Percentiles rank a stretch among this genome's conserved stretches.
Evolutionary conservation across 179 eudicot species (phyloP).

Genomic region (Spinacia oleracea): DNA sequence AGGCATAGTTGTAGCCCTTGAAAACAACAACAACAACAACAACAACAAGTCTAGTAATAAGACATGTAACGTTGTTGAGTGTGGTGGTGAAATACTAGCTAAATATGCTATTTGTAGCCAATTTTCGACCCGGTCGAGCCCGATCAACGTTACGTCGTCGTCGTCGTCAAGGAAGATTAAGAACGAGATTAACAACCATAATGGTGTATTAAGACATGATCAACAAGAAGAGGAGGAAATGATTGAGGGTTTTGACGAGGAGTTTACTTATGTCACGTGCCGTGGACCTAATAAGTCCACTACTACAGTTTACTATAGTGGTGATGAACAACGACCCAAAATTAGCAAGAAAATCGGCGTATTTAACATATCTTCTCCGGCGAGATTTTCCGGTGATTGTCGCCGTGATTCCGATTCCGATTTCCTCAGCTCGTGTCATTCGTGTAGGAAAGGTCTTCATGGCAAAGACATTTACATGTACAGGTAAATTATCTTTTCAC

Average conservation of each 20-base stretch:
- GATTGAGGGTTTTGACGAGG: constrained; percentile 41
- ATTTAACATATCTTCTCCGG: constrained; percentile 51
- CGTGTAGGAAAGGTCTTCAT: constrained; percentile 64
- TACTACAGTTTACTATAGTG: constrained; percentile 54
- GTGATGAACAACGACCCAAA: constrained; percentile 16
- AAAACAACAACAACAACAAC: too few species aligned
- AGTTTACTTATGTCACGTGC: constrained; percentile 57
- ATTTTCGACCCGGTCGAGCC: constrained; percentile 37
- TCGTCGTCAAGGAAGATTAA: background rate
- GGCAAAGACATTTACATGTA: constrained; percentile 89
- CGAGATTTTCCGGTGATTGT: constrained; percentile 19
- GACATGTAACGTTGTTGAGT: background rate
- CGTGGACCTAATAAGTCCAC: constrained; percentile 50
- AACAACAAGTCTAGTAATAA: constrained; percentile 28
- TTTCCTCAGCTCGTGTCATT: constrained; percentile 62
- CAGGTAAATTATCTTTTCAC: constrained; percentile 43
- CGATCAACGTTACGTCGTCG: constrained; percentile 26
- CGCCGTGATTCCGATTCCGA: constrained; percentile 29
- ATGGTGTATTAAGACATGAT: background rate
- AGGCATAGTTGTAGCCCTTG: constrained; percentile 68
- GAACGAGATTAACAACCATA: too few species aligned
- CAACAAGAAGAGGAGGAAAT: background rate
- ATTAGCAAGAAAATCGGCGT: constrained; percentile 21
- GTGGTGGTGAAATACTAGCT: constrained; percentile 29
- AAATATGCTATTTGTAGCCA: constrained; percentile 32